These are phyloP conservation scores for Dalechampia spathulata DNA, from an alignment of 441 rosid species.

Conservation along the genomic window DNA sequence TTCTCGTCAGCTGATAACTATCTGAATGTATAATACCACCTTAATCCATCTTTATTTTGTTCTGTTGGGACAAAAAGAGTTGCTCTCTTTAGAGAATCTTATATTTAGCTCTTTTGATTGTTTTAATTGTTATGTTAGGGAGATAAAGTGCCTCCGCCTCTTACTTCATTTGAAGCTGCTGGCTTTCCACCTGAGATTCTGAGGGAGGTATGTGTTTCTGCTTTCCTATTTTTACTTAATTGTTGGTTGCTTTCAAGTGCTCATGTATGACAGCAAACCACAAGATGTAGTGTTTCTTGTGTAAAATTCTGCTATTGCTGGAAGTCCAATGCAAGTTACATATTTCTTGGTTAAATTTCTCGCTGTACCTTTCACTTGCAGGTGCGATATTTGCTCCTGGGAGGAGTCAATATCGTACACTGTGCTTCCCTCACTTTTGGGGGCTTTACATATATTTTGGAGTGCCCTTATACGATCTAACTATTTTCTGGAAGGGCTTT, in stretches of 20 bases:
- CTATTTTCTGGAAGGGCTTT: constrained; percentile 66
- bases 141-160: constrained; percentile 65
- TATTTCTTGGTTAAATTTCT: constrained; percentile 29
- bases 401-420: constrained; percentile 99
- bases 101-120: too few species aligned
- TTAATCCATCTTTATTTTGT: too few species aligned
- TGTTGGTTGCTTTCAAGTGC: too few species aligned
- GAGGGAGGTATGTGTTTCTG: constrained; percentile 28
- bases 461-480: constrained; percentile 72
- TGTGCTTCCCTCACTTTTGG: constrained; percentile 73
- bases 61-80: too few species aligned
- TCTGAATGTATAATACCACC: too few species aligned
- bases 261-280: too few species aligned
- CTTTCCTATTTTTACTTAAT: too few species aligned
- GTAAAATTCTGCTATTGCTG: constrained; percentile 17
- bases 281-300: background rate
- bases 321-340: constrained; percentile 36
- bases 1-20: too few species aligned
- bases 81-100: too few species aligned
- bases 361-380: constrained; percentile 79
- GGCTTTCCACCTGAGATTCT: constrained; percentile 88
- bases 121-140: constrained; percentile 41
- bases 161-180: constrained; percentile 69
- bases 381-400: constrained; percentile 99
- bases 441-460: constrained; percentile 76